A percentile compares a stretch with the other conserved stretches of the same genome.
Conservation (phyloP, 352 stramenopile genomes). For the Bremia lactucae region DNA sequence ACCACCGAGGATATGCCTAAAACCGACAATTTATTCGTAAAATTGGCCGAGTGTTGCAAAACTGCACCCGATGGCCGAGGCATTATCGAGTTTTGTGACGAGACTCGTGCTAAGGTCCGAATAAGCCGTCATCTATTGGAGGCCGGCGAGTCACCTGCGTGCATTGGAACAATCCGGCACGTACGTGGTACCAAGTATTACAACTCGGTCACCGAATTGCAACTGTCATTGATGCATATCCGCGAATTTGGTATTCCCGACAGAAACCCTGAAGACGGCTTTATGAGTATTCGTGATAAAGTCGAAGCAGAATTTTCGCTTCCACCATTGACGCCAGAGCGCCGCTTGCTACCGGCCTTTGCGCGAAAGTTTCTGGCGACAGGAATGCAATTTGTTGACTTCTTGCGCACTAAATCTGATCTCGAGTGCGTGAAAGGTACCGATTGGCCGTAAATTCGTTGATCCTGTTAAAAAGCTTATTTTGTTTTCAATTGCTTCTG, state of each 20-base stretch:
- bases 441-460: too few relatives aligned
- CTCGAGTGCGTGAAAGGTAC: too few relatives aligned
- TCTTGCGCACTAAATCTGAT: conserved; percentile 30
- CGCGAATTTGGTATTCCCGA: conserved; percentile 49
- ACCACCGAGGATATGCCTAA: conserved; percentile 45
- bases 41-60: conserved; percentile 25
- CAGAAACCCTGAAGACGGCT: conserved; percentile 28
- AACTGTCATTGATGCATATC: conserved; percentile 42
- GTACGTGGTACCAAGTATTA: conserved; percentile 40
- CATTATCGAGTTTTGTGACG: conserved; percentile 46
- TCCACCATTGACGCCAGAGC: conserved; percentile 41
- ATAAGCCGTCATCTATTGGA: conserved; percentile 40
- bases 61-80: conserved; percentile 29
- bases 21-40: conserved; percentile 32
- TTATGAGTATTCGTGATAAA: conserved; percentile 43
- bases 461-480: conserved; percentile 1
- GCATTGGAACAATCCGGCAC: conserved; percentile 47
- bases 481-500: too few relatives aligned
- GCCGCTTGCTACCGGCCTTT: conserved; percentile 38
- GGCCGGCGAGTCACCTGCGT: conserved; percentile 26
- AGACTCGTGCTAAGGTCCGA: conserved; percentile 30
- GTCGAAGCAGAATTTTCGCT: conserved; percentile 56
- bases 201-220: conserved; percentile 17
- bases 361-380: conserved; percentile 41
- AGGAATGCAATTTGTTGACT: conserved; percentile 59